Evolutionary conservation across 2,329 filamentous ascomycete genomes (phyloP), one percentile per base, ranked within the genome.

Genomic region (Macroventuria anomochaeta): DNA sequence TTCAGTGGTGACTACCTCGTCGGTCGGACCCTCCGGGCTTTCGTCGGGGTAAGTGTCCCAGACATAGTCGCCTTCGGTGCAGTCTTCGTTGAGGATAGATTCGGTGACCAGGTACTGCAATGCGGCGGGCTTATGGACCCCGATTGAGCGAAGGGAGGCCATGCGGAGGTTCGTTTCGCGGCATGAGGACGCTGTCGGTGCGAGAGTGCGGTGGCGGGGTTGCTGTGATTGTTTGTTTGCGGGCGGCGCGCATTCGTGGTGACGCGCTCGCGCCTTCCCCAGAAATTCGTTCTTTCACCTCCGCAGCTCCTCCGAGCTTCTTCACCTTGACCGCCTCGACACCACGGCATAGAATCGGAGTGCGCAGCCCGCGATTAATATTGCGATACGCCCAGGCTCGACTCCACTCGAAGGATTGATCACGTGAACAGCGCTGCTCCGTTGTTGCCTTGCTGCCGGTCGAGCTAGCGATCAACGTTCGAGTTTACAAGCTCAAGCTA

Each of bases 81-180:
- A 84, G 57, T 95, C 83, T 38, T 82, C 75, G 15, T 88, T 84
- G 2, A 97, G 80, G 33, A 96, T 83, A 53, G 86, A 84, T 75
- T 97, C 93, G 63, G 88, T 83, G 63, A 96, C 84, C 60, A 96
- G 87, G 79, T 95, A 91, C 58, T 85, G 86, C 60, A 97, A 82
- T 61, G 89, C 92, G 57, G 89, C 85, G 56, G 96, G 93, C 78
- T 89, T 87, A 80, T 97, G 93, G 70, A 96, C 82, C 75, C 95
- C 95, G 69, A 97, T 84, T 61, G 93, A 97, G 75, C 86, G 90
- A 77, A 97, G 86, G 72, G 89, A 87, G 65, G 93, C 93, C 96
- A 99, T 99, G 55, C 58, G 54, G 58, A 63, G 46, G 54, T 57
- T 58, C 48, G 58, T 51, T 55, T 52, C 46, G 66, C 63, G 65